Base-by-base conservation (phyloP, 352 stramenopile species). In the Hyaloperonospora brassicae region DNA sequence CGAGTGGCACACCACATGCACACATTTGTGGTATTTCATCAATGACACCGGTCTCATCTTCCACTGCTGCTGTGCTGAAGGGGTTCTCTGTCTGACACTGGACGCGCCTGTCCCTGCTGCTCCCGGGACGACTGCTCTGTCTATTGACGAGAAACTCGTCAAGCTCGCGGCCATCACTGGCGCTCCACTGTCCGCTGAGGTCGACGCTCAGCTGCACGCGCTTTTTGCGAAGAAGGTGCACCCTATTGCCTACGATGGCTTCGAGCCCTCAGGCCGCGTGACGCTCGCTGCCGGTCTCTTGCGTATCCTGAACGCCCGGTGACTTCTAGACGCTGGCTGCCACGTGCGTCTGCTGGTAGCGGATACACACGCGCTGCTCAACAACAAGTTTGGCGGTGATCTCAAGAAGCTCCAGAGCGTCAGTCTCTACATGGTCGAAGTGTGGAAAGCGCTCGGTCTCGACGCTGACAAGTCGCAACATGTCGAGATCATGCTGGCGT, bases 351-450 rank as follows among this genome's bases (percentile, higher is more conserved):
- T 99, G 63, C 98, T 97, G 83, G 95, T 99, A 9, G 97, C 96
- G 5, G 97, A 99, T 78, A 97, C 95, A 82, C 98, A 99, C 77
- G 97, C 96, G 22, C 78, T 99, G 56, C 96, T 99, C 73, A 99
- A 99, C 74, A 98, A 99, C 79, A 99, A 99, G 78, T 98, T 98
- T 79, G 95, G 95, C 50, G 95, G 95, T 46, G 95, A 98, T 70
- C 72, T 98, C 7, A 95, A 97, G 63, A 98, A 98, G 78, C 97
- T 98, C 57, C 79, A 90, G 55, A 93, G 68, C 35, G 86, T 98
- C 21, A 86, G 79, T 17, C 64, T 87, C 30, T 99, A 99, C 79
- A 95, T 98, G 70, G 95, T 98, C 46, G 94, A 99, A 60, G 97
- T 99, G 23, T 99, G 97, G 97, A 98, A 98, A 66, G 96, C 96